Conservation (phyloP, 805 yeast genomes). For the Hanseniaspora clermontiae region DNA sequence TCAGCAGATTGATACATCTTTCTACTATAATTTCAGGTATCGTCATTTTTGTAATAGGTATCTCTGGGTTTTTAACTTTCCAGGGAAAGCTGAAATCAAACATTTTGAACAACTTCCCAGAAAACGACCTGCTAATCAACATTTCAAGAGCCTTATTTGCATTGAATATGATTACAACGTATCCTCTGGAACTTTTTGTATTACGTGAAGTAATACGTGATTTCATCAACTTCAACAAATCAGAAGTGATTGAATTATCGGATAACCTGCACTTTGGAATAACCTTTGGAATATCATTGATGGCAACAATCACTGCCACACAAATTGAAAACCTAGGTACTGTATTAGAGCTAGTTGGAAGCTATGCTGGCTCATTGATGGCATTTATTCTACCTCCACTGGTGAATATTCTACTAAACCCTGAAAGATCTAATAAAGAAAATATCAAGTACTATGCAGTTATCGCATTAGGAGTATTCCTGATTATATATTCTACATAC, state of each 20-base stretch:
- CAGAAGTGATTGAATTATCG: conserved; percentile 27
- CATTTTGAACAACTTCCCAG: conserved; percentile 72
- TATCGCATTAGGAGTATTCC: conserved; percentile 55
- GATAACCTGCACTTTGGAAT: conserved; percentile 43
- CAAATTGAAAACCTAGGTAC: conserved; percentile 56
- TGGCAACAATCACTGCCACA: conserved; percentile 61
- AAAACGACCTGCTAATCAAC: conserved; percentile 61
- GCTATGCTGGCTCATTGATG: conserved; percentile 83
- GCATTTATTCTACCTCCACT: conserved; percentile 86
- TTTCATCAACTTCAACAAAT: conserved; percentile 30
- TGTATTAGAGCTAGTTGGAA: conserved; percentile 78
- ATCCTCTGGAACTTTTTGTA: conserved; percentile 83
- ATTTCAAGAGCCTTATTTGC: conserved; percentile 87
- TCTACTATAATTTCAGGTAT: conserved; percentile 71
- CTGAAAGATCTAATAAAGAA: conserved; percentile 30
- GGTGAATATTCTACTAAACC: conserved; percentile 54
- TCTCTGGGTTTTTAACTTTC: conserved; percentile 65
- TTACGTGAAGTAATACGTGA: conserved; percentile 77
- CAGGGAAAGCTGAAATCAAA: conserved; percentile 75
- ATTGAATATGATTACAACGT: conserved; percentile 80
- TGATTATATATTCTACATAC: conserved; percentile 69
- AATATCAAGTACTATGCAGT: conserved; percentile 50
- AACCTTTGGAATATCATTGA: conserved; percentile 54
- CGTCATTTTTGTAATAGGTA: conserved; percentile 65
- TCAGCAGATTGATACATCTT: conserved; percentile 66